These are phyloP conservation scores for Middelhovenomyces tepae DNA, from an alignment of 805 yeast genomes.

Conservation along the genomic window DNA sequence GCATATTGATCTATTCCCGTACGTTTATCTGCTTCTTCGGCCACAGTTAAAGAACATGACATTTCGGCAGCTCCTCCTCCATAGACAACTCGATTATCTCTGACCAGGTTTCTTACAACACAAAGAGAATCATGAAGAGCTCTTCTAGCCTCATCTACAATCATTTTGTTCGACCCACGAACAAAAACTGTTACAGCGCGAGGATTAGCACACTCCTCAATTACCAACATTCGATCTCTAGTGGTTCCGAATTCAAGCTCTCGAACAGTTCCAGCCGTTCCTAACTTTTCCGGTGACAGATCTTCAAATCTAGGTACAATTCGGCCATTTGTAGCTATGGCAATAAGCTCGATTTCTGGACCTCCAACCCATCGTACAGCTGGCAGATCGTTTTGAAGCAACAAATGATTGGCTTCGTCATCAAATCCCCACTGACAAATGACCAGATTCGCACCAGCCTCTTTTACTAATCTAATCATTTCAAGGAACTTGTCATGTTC, in stretches of 20 bases:
- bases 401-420: constrained; percentile 93
- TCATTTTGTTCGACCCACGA: constrained; percentile 96
- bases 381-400: constrained; percentile 79
- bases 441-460: constrained; percentile 89
- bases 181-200: constrained; percentile 88
- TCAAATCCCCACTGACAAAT: constrained; percentile 99
- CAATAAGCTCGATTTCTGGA: constrained; percentile 87
- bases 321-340: constrained; percentile 95
- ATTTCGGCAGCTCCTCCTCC: constrained; percentile 99
- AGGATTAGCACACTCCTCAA: constrained; percentile 80
- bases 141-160: constrained; percentile 92
- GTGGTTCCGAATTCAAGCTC: constrained; percentile 96
- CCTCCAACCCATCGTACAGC: constrained; percentile 99
- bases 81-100: constrained; percentile 90
- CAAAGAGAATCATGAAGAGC: constrained; percentile 95
- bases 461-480: constrained; percentile 82
- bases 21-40: constrained; percentile 85
- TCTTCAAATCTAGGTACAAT: constrained; percentile 98
- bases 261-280: constrained; percentile 73
- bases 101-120: constrained; percentile 91
- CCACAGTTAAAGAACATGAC: constrained; percentile 82
- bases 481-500: constrained; percentile 85
- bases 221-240: constrained; percentile 88
- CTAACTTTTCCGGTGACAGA: constrained; percentile 69
- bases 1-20: constrained; percentile 97